Percentiles rank a stretch among this genome's conserved stretches.
Evolutionary conservation across 805 yeast genomes (phyloP).

Genomic region (Suhomyces canberraensis): DNA sequence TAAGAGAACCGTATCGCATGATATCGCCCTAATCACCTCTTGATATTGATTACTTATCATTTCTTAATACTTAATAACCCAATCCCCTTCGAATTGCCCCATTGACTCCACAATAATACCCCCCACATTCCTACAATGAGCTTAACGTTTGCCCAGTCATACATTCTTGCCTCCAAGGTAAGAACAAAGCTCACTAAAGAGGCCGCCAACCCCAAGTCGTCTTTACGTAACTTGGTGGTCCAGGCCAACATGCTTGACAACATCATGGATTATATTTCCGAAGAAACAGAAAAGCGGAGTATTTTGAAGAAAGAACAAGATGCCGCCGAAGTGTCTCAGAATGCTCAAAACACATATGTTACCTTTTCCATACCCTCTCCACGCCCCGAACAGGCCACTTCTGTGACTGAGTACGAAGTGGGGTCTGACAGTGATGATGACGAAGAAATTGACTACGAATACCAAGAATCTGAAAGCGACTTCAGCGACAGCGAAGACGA

Average conservation of each 20-base stretch:
- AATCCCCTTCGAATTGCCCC: too few species aligned
- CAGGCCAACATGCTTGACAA: slow-evolving; percentile 72
- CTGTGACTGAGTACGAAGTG: slow-evolving; percentile 39
- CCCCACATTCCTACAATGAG: slow-evolving; percentile 1
- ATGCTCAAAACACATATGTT: slow-evolving; percentile 11
- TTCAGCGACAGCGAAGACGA: slow-evolving; percentile 23
- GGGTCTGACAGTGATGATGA: slow-evolving; percentile 29
- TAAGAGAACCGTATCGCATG: too few species aligned
- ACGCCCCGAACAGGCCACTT: slow-evolving; percentile 21
- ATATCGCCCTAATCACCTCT: too few species aligned
- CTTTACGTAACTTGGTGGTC: slow-evolving; percentile 56
- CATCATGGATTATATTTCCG: slow-evolving; percentile 51
- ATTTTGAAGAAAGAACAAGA: slow-evolving; percentile 1
- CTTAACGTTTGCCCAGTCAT: slow-evolving; percentile 48
- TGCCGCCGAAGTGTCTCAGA: slow-evolving; percentile 5
- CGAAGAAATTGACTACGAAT: slow-evolving; percentile 15
- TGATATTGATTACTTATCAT: too few species aligned
- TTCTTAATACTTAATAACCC: too few species aligned
- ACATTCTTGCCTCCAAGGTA: slow-evolving; percentile 61
- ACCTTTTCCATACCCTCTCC: slow-evolving; percentile 11
- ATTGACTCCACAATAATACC: neutral
- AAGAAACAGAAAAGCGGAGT: slow-evolving; percentile 26
- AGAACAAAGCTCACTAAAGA: slow-evolving; percentile 61
- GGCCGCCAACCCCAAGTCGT: slow-evolving; percentile 55
- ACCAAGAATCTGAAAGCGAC: slow-evolving; percentile 24